Evolutionary conservation across 2,329 filamentous ascomycete genomes (phyloP), one percentile per base, ranked within the genome.

Genomic region (Didymella pomorum): DNA sequence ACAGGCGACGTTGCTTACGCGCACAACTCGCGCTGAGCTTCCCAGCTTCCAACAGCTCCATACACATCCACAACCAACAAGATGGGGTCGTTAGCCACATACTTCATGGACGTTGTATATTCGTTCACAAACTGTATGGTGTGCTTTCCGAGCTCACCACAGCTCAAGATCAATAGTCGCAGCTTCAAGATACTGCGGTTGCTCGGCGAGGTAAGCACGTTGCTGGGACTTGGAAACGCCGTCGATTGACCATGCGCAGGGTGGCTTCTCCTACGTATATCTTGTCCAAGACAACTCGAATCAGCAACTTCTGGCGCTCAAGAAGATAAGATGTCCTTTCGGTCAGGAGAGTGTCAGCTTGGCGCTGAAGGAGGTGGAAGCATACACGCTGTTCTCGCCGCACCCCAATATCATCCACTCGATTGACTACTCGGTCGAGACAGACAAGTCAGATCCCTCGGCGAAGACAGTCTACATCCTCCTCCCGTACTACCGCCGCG

Each of bases 271-370:
- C 65, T 99, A 98, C 79, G 95, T 99, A 69, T 99, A 99, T 80
- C 91, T 99, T 59, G 95, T 99, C 60, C 91, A 98, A 83, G 93
- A 97, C 78, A 94, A 90, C 46, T 83, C 87, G 53, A 90, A 87
- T 51, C 90, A 91, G 59, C 88, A 94, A 70, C 86, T 97, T 45
- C 94, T 96, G 78, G 95, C 95, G 18, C 88, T 98, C 62, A 99
- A 99, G 80, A 99, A 99, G 85, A 99, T 99, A 78, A 89, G 94
- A 75, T 99, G 95, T 83, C 94, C 95, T 4, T 98, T 99, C 73
- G 95, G 95, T 66, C 90, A 95, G 78, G 95, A 99, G 82, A 97
- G 92, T 25, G 94, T 99, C 58, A 88, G 92, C 66, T 92, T 92
- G 76, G 95, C 95, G 50, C 89, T 98, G 84, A 94, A 94, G 78